Base-by-base conservation (phyloP, 2,329 filamentous ascomycete genomes). In the Graphilbum ipis-grandicollis region DNA sequence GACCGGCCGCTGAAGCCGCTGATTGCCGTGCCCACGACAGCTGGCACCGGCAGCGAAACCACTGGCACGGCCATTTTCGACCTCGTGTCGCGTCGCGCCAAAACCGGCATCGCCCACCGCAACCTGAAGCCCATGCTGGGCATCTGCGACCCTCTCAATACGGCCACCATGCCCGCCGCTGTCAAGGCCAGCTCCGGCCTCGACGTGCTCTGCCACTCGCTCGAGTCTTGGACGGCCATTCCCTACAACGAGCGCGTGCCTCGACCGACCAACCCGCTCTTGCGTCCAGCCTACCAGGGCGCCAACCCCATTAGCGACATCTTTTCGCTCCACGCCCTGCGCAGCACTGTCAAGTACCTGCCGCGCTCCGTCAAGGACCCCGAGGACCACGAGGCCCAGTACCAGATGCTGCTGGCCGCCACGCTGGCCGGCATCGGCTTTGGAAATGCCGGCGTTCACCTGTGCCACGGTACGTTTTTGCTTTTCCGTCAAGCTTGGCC, bases 61-160 rank as follows among this genome's bases (percentile, higher is more conserved):
- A 98, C 90, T 0, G 92, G 90, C 17, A 98, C 90, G 0, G 92
- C 92, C 34, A 98, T 98, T 57, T 98, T 98, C 55, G 90, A 98
- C 50, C 70, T 98, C 0, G 83, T 92, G 2, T 73, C 78, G 33
- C 84, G 84, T 56, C 79, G 79, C 39, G 85, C 86, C 34, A 98
- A 98, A 63, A 98, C 90, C 0, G 90, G 90, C 36, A 82, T 98
- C 44, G 88, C 90, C 2, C 90, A 96, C 62, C 75, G 92, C 36
- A 92, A 90, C 52, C 68, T 98, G 40, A 98, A 96, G 60, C 90
- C 90, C 2, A 93, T 85, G 0, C 69, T 98, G 7, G 90, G 90
- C 31, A 88, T 98, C 50, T 77, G 73, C 44, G 73, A 78, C 49
- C 73, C 88, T 0, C 62, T 96, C 44, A 98, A 98, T 62, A 98